These are phyloP conservation scores for Colletotrichum navitas DNA, from an alignment of 2,329 filamentous ascomycete genomes.

Conservation along the genomic window DNA sequence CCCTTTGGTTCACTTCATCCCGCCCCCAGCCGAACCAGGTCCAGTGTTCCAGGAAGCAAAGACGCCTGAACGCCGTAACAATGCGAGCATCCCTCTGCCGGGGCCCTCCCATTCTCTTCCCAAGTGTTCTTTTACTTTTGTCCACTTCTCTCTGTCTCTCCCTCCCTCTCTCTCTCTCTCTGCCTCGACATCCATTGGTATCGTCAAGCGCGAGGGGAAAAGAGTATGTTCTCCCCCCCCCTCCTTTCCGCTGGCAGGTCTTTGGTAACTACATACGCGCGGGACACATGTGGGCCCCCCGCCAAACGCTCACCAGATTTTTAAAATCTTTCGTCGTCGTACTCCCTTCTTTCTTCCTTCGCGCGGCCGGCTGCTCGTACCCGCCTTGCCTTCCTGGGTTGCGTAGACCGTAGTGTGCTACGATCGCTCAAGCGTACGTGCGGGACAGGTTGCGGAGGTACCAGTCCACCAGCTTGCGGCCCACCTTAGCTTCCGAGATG, in stretches of 20 bases:
- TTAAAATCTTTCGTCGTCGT: background rate
- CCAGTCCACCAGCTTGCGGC: constrained; percentile 97
- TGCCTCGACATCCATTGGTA: constrained; percentile 36
- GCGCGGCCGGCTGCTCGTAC: constrained; percentile 34
- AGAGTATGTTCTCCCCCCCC: constrained; percentile 1
- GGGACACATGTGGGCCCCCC: constrained; percentile 13
- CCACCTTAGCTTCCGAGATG: constrained; percentile 98
- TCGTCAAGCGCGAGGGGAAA: constrained; percentile 31
- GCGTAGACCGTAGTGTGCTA: constrained; percentile 14
- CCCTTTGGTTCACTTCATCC: constrained; percentile 39
- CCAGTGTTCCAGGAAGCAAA: constrained; percentile 43
- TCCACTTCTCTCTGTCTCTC: constrained; percentile 3
- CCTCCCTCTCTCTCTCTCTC: background rate
- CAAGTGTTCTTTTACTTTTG: constrained; percentile 4
- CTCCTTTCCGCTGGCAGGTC: constrained; percentile 12
- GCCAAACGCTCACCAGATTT: constrained; percentile 37
- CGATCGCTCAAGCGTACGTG: constrained; percentile 77
- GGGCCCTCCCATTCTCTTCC: constrained; percentile 24
- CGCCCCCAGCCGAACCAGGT: constrained; percentile 40
- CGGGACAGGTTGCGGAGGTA: constrained; percentile 96
- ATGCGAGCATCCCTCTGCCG: constrained; percentile 40
- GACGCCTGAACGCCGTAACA: constrained; percentile 43
- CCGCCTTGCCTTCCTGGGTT: constrained; percentile 30
- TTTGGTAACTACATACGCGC: constrained; percentile 17
- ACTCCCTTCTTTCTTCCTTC: constrained; percentile 9